Evolutionary conservation across 2,329 filamentous ascomycete species (phyloP).

Genomic region (Botrytis tulipae): DNA sequence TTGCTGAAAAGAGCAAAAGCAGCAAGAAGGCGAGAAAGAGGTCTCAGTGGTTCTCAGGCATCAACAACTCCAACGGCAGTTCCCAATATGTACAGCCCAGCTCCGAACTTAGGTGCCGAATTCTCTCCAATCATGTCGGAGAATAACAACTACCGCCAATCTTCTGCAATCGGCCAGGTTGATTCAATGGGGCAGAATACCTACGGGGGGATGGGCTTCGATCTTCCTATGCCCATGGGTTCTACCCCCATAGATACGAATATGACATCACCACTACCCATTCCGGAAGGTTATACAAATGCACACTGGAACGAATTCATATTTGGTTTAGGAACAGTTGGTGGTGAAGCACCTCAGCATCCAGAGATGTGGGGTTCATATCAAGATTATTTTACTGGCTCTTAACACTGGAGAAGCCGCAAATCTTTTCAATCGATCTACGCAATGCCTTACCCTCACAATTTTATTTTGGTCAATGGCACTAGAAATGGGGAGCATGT

Average conservation of each 20-base stretch:
- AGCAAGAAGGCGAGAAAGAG: slow-evolving; percentile 31
- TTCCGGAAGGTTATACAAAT: slow-evolving; percentile 11
- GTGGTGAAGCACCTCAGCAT: neutral
- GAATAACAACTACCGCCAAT: neutral
- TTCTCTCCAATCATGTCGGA: neutral
- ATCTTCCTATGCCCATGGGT: slow-evolving; percentile 11
- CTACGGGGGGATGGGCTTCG: slow-evolving; percentile 3
- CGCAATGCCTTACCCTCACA: neutral
- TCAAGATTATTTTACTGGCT: slow-evolving; percentile 15
- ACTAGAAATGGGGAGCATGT: neutral
- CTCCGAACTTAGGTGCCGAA: neutral
- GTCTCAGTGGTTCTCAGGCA: slow-evolving; percentile 1
- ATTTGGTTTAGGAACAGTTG: slow-evolving; percentile 3
- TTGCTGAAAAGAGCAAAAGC: slow-evolving; percentile 50
- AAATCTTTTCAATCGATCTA: neutral
- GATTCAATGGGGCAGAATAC: slow-evolving; percentile 8
- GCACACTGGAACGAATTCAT: slow-evolving; percentile 20
- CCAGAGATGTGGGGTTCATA: slow-evolving; percentile 6
- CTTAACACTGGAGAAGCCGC: neutral
- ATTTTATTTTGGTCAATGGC: neutral
- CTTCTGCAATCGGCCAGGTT: neutral
- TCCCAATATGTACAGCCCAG: neutral
- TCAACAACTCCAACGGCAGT: neutral
- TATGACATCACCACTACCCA: neutral
- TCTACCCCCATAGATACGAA: slow-evolving; percentile 7